Evolutionary conservation across 768 basidiomycete genomes (phyloP).

Genomic region (Nevesoporus exiguus): DNA sequence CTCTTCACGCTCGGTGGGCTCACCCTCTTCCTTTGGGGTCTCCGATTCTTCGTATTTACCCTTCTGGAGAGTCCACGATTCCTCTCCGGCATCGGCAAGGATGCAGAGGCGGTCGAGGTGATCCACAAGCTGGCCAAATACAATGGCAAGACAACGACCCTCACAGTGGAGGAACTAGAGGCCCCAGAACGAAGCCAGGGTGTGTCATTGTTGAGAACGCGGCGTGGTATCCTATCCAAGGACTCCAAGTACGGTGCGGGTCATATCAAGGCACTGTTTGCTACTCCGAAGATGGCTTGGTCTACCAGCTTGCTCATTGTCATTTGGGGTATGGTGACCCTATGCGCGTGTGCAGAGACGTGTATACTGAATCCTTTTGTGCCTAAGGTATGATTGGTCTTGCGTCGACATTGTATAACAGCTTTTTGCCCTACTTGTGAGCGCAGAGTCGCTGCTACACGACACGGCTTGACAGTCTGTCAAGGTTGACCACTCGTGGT

Average conservation of each 20-base stretch:
- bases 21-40: slow-evolving; percentile 48
- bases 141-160: slow-evolving; percentile 41
- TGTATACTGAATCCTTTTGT: neutral
- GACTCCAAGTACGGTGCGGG: slow-evolving; percentile 36
- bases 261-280: slow-evolving; percentile 62
- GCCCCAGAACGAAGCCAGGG: slow-evolving; percentile 25
- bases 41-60: slow-evolving; percentile 51
- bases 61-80: slow-evolving; percentile 58
- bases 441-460: slow-evolving; percentile 10
- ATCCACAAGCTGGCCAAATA: slow-evolving; percentile 48
- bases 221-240: slow-evolving; percentile 34
- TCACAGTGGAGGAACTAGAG: slow-evolving; percentile 45
- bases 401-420: slow-evolving; percentile 65
- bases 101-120: slow-evolving; percentile 47
- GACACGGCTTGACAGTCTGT: neutral
- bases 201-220: slow-evolving; percentile 12
- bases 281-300: slow-evolving; percentile 58
- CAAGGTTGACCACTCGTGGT: slow-evolving; percentile 59
- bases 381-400: slow-evolving; percentile 64
- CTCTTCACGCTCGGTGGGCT: slow-evolving; percentile 51
- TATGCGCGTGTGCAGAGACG: neutral
- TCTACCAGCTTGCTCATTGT: slow-evolving; percentile 58
- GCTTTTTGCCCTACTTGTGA: slow-evolving; percentile 51
- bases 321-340: slow-evolving; percentile 39
- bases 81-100: slow-evolving; percentile 51